phyloP scores from a whole-genome alignment of 805 yeast genomes.

The Deakozyma indianensis region DNA sequence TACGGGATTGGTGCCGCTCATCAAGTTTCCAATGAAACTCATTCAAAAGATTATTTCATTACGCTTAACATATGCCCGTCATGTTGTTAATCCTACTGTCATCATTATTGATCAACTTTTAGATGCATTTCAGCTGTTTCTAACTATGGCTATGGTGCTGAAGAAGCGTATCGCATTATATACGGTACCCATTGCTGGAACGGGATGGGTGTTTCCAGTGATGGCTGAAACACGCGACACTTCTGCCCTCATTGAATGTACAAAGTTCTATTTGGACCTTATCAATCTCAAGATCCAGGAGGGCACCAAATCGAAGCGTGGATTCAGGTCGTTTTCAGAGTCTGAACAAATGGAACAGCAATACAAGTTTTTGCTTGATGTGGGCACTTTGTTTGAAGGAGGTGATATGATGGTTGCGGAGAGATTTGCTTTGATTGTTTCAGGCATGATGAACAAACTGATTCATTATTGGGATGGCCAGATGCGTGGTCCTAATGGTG shows the following conservation, averaged over 20 bases:
- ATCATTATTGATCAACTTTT: constrained; percentile 93
- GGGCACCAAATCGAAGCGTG: constrained; percentile 36
- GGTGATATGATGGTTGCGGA: constrained; percentile 73
- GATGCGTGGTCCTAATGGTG: constrained; percentile 42
- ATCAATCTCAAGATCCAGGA: constrained; percentile 68
- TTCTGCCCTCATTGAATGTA: constrained; percentile 52
- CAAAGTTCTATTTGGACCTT: constrained; percentile 53
- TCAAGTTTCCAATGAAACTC: constrained; percentile 64
- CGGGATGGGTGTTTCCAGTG: constrained; percentile 56
- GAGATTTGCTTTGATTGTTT: constrained; percentile 52
- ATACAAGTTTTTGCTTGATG: constrained; percentile 62
- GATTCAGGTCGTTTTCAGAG: constrained; percentile 71
- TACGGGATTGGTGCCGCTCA: constrained; percentile 38
- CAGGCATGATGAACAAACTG: constrained; percentile 54
- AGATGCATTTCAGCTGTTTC: constrained; percentile 66
- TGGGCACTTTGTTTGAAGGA: constrained; percentile 67
- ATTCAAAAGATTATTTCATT: constrained; percentile 66
- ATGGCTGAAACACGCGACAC: constrained; percentile 1
- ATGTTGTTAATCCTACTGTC: constrained; percentile 73
- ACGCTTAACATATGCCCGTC: constrained; percentile 63
- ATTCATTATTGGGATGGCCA: constrained; percentile 61
- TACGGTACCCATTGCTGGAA: constrained; percentile 33
- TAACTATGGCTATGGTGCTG: constrained; percentile 60
- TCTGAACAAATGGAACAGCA: constrained; percentile 79
- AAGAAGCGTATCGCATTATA: constrained; percentile 51